Evolutionary conservation across 495 filamentous ascomycete genomes (phyloP), one percentile per base, ranked within the genome.

Genomic region (Trichoderma gamsii): DNA sequence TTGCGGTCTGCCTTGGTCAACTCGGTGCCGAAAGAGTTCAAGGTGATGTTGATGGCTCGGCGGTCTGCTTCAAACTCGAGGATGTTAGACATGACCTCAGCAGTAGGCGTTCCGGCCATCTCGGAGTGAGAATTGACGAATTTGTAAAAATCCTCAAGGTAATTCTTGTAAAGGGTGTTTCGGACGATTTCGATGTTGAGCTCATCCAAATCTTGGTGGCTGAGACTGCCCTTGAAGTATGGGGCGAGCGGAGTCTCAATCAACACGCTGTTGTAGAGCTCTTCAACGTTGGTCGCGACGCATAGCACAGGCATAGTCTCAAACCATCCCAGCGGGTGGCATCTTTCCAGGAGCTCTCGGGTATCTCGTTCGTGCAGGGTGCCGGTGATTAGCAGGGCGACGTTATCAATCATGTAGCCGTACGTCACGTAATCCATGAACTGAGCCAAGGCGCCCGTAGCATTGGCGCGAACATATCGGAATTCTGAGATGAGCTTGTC

Each of bases 321-420:
- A 79, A 99, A 99, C 92, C 94, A 97, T 68, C 95, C 95, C 0
- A 99, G 86, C 16, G 95, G 96, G 74, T 99, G 96, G 79, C 96
- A 98, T 73, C 95, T 86, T 72, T 97, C 95, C 65, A 99, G 80
- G 71, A 99, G 86, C 79, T 99, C 96, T 52, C 93, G 86, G 16
- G 96, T 99, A 80, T 99, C 96, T 74, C 95, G 88, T 80, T 98
- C 96, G 78, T 98, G 95, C 23, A 99, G 85, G 23, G 96, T 99
- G 70, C 96, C 95, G 46, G 95, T 99, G 78, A 99, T 99, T 72
- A 99, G 87, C 27, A 99, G 88, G 32, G 95, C 96, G 51, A 99
- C 92, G 76, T 99, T 99, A 79, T 99, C 95, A 79, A 99, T 99
- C 95, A 99, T 99, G 83, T 99, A 99, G 63, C 92, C 93, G 74